These are phyloP conservation scores for Cajanus cajan DNA, from an alignment of 306 rosid species.

Conservation along the genomic window DNA sequence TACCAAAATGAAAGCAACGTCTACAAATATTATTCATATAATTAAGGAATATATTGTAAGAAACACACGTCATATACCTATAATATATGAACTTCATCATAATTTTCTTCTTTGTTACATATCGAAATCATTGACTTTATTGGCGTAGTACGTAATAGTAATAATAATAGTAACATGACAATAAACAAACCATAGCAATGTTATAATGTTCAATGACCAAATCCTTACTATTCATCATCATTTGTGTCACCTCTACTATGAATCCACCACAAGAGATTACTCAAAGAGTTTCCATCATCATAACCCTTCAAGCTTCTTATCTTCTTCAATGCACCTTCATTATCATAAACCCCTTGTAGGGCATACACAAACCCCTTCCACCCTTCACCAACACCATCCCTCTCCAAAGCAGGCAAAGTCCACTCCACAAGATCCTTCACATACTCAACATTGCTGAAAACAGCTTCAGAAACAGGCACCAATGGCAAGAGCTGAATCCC, in stretches of 20 bases:
- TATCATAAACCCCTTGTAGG: constrained; percentile 54
- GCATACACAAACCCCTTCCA: constrained; percentile 85
- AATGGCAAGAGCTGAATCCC: constrained; percentile 47
- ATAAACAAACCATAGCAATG: too few species aligned
- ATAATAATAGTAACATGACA: too few species aligned
- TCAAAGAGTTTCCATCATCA: constrained; percentile 60
- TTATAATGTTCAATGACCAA: too few species aligned
- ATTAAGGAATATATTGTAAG: too few species aligned
- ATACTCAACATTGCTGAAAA: constrained; percentile 55
- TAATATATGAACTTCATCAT: background rate
- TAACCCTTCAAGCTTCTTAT: constrained; percentile 47
- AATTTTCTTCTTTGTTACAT: background rate
- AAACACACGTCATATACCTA: background rate
- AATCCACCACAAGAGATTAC: constrained; percentile 72
- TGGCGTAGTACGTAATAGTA: too few species aligned
- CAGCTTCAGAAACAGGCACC: constrained; percentile 55
- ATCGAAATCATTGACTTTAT: too few species aligned
- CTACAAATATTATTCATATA: background rate
- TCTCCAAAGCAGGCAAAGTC: constrained; percentile 61
- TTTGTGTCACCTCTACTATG: constrained; percentile 41
- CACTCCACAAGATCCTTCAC: constrained; percentile 73
- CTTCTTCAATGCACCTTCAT: constrained; percentile 44
- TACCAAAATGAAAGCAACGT: background rate
- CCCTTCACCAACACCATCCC: constrained; percentile 73
- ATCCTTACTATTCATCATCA: too few species aligned